phyloP scores from a whole-genome alignment of 768 basidiomycete genomes.

The Phlebiopsis flavidoalba region DNA sequence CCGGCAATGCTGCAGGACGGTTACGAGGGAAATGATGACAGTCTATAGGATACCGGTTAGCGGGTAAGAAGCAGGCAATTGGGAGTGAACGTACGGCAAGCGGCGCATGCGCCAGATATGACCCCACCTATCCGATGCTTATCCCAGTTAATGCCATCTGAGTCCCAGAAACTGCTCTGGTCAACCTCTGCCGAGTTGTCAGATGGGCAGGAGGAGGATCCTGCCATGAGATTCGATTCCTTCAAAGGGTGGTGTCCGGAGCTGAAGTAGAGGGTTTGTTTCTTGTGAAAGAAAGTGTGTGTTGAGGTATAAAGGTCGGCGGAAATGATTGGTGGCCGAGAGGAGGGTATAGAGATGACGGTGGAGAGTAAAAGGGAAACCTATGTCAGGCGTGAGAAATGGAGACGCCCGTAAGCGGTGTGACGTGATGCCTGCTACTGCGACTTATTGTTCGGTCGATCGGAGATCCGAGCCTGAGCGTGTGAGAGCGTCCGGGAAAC shows the following conservation, averaged over 20 bases:
- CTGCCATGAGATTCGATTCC: not conserved
- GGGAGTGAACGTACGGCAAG: slow-evolving; percentile 38
- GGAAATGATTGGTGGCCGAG: no score
- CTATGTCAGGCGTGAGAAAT: no score
- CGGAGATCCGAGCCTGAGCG: no score
- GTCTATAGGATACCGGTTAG: slow-evolving; percentile 37
- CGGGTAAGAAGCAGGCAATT: not conserved
- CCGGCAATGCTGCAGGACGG: slow-evolving; percentile 62
- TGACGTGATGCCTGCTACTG: not conserved
- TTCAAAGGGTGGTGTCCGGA: not conserved
- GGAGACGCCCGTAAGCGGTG: not conserved
- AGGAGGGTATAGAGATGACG: not conserved
- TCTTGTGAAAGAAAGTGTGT: no score
- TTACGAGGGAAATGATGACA: slow-evolving; percentile 49
- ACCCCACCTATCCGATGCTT: slow-evolving; percentile 69
- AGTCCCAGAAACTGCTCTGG: slow-evolving; percentile 60
- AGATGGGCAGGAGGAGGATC: slow-evolving; percentile 38
- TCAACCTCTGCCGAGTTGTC: slow-evolving; percentile 47
- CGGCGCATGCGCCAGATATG: slow-evolving; percentile 58
- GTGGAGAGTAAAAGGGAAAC: not conserved
- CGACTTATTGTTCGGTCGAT: no score
- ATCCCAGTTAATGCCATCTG: slow-evolving; percentile 51
- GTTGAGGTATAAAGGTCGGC: no score
- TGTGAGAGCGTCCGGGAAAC: no score
- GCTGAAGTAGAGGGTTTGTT: not conserved